These are phyloP conservation scores for Penicillium simplicissimum DNA, from an alignment of 495 filamentous ascomycete genomes.

Conservation along the genomic window DNA sequence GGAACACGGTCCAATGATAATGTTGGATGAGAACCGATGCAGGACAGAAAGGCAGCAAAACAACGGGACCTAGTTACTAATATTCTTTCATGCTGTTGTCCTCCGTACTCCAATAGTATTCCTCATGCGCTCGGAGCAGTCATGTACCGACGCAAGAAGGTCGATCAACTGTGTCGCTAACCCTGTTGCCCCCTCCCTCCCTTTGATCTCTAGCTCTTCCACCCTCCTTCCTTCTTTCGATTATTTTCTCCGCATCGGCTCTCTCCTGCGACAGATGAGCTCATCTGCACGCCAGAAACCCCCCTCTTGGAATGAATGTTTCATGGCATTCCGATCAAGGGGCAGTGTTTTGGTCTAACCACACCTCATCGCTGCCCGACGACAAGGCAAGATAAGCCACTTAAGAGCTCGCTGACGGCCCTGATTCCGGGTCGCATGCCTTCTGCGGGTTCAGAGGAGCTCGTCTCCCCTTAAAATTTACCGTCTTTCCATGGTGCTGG, in stretches of 20 bases:
- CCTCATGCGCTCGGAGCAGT: not conserved
- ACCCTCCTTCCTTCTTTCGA: not conserved
- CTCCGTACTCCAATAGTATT: not conserved
- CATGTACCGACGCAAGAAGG: not conserved
- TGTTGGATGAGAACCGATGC: not conserved
- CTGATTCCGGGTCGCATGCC: constrained; percentile 8
- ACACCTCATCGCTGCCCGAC: constrained; percentile 17
- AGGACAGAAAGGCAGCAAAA: not conserved
- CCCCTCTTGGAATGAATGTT: constrained; percentile 27
- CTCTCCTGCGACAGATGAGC: constrained; percentile 13
- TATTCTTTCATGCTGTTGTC: not conserved
- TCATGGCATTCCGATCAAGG: constrained; percentile 26
- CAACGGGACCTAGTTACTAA: not conserved
- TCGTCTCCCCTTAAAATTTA: not conserved
- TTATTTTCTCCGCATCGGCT: constrained; percentile 6
- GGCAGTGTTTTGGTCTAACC: constrained; percentile 17
- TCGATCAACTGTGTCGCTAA: not conserved
- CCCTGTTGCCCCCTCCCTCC: not conserved
- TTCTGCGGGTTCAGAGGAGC: constrained; percentile 28
- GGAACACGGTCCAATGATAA: not conserved
- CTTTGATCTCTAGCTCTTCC: not conserved
- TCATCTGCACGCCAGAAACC: constrained; percentile 8
- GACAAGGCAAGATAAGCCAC: constrained; percentile 9
- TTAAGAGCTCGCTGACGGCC: constrained; percentile 5
- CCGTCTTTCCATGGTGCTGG: not conserved